phyloP scores from a whole-genome alignment of 2,329 filamentous ascomycete genomes.

The Fusarium albidum region DNA sequence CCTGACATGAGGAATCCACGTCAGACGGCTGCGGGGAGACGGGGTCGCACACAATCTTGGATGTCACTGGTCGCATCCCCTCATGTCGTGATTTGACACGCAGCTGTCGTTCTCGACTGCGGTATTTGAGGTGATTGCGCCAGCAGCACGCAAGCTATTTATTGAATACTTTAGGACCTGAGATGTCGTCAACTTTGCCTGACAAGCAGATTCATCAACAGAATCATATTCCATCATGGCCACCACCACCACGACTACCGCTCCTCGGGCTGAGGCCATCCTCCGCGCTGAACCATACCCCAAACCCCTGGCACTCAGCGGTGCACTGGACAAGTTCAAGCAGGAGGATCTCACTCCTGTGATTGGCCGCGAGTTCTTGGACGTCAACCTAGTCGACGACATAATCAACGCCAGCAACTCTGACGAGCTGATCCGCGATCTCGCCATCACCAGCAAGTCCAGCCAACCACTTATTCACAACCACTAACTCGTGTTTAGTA shows the following conservation, averaged over 20 bases:
- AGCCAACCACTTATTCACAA: neutral
- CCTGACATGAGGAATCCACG: neutral
- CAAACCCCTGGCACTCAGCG: slow-evolving; percentile 3
- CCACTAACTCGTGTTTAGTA: slow-evolving; percentile 49
- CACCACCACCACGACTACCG: neutral
- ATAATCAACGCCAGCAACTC: slow-evolving; percentile 56
- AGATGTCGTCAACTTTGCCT: too few relatives aligned
- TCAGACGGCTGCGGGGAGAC: neutral
- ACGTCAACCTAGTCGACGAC: slow-evolving; percentile 58
- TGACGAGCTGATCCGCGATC: slow-evolving; percentile 65
- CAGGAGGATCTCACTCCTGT: slow-evolving; percentile 49
- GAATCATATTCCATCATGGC: slow-evolving; percentile 1
- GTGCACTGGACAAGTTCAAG: slow-evolving; percentile 39
- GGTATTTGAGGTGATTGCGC: neutral
- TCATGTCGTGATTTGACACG: neutral
- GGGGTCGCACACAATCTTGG: neutral
- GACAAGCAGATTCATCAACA: too few relatives aligned
- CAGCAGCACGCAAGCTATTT: neutral
- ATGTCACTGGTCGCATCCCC: neutral
- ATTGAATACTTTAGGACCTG: neutral
- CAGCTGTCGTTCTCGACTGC: neutral
- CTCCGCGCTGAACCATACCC: neutral
- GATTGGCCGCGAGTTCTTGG: slow-evolving; percentile 63
- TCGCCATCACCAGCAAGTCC: slow-evolving; percentile 65
- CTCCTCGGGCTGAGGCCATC: neutral